Conservation (phyloP, 208 protist species). For the Leishmania tarentolae region DNA sequence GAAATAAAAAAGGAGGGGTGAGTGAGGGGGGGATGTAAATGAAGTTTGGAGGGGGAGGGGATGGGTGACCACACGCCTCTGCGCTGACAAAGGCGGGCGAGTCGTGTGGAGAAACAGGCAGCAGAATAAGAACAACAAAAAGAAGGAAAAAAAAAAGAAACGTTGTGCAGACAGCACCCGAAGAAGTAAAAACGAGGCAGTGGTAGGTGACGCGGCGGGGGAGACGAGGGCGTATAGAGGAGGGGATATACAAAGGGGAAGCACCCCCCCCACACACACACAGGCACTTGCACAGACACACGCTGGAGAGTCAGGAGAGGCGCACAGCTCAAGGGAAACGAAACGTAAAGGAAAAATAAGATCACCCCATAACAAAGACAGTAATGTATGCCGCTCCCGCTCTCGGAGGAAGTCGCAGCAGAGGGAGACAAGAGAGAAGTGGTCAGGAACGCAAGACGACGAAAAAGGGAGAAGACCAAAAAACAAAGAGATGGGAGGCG, state of each 20-base stretch:
- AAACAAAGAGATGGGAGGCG: not conserved
- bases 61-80: not conserved
- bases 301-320: too few relatives aligned
- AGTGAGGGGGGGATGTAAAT: not conserved
- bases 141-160: not conserved
- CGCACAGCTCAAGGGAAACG: not conserved
- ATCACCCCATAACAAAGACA: not conserved
- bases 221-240: not conserved
- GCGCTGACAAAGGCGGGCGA: not conserved
- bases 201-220: not conserved
- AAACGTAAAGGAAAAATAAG: not conserved
- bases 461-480: not conserved
- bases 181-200: not conserved
- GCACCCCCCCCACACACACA: too few relatives aligned
- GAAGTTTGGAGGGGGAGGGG: not conserved
- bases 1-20: not conserved
- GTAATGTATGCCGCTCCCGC: too few relatives aligned
- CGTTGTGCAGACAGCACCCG: not conserved
- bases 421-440: too few relatives aligned
- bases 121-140: constrained; percentile 5
- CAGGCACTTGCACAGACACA: too few relatives aligned
- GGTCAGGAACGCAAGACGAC: too few relatives aligned
- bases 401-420: too few relatives aligned
- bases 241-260: not conserved
- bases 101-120: not conserved